Evolutionary conservation across 106 monocot species (phyloP).

Genomic region (Dendrobium huoshanense): DNA sequence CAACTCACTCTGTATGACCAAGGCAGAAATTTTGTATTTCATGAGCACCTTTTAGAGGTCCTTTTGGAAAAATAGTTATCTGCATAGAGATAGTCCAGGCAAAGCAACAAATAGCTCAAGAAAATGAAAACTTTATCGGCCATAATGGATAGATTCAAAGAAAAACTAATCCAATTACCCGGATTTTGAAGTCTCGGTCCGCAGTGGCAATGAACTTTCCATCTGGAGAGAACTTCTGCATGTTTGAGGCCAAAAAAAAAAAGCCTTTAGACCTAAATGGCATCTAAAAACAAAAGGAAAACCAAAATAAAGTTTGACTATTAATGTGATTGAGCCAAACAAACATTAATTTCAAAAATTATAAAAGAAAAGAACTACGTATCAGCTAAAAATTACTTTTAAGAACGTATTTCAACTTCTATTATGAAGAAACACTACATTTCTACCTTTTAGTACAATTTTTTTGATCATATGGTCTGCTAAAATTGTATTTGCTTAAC

Average conservation of each 20-base stretch:
- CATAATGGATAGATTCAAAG: neutral
- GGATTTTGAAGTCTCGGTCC: conserved; percentile 93
- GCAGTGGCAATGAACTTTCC: conserved; percentile 87
- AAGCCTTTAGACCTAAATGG: neutral
- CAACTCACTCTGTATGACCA: conserved; percentile 91
- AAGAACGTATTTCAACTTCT: neutral
- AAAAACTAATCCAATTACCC: conserved; percentile 37
- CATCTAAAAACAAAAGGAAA: neutral
- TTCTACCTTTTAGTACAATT: neutral
- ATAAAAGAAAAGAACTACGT: neutral
- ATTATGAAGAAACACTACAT: neutral
- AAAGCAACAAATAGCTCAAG: neutral
- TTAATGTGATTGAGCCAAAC: neutral
- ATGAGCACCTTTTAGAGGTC: conserved; percentile 63
- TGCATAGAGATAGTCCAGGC: conserved; percentile 14
- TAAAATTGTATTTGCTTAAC: too few species aligned
- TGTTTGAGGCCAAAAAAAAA: too few species aligned
- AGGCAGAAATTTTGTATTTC: conserved; percentile 98
- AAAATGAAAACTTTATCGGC: neutral
- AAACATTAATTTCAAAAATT: neutral
- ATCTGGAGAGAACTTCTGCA: conserved; percentile 88
- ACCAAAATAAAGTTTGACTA: neutral
- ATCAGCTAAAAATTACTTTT: neutral
- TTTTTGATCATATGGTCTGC: too few species aligned
- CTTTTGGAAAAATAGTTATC: conserved; percentile 65